A percentile compares a stretch with the other conserved stretches of the same genome.
These are phyloP conservation scores for Gossypium thurberi DNA, from an alignment of 345 rosid species.

Conservation along the genomic window DNA sequence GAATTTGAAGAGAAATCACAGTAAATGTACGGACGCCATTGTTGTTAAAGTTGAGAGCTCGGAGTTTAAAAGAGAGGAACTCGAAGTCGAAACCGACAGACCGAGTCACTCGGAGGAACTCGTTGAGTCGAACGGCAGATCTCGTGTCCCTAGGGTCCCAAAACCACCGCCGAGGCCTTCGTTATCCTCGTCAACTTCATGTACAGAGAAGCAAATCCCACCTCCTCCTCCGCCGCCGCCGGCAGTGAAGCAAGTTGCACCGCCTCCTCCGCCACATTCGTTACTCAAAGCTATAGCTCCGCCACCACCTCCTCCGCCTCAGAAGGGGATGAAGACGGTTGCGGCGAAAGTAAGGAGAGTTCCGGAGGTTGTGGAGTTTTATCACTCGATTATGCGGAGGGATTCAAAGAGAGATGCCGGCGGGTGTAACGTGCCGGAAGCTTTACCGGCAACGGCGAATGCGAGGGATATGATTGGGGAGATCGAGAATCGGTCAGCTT, in stretches of 20 bases:
- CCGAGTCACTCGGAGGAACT: slow-evolving; percentile 72
- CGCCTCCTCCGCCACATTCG: slow-evolving; percentile 33
- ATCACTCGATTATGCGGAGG: slow-evolving; percentile 89
- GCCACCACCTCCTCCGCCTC: slow-evolving; percentile 72
- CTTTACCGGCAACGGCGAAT: slow-evolving; percentile 38
- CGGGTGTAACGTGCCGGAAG: slow-evolving; percentile 38
- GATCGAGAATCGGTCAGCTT: slow-evolving; percentile 92
- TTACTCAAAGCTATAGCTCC: slow-evolving; percentile 25
- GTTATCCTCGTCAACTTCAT: slow-evolving; percentile 15
- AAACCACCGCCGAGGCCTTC: slow-evolving; percentile 85
- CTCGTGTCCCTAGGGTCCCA: slow-evolving; percentile 81
- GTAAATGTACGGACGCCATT: neutral
- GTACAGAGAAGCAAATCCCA: slow-evolving; percentile 24
- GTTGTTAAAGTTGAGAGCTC: slow-evolving; percentile 19
- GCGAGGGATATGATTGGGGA: slow-evolving; percentile 98
- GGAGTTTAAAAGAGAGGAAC: slow-evolving; percentile 29
- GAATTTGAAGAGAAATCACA: slow-evolving; percentile 43
- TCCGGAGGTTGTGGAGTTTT: slow-evolving; percentile 97
- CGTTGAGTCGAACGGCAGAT: slow-evolving; percentile 48
- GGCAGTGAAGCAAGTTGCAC: slow-evolving; percentile 24
- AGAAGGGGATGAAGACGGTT: slow-evolving; percentile 33
- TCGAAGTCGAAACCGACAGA: slow-evolving; percentile 37
- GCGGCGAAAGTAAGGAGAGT: slow-evolving; percentile 75
- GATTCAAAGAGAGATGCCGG: slow-evolving; percentile 73
- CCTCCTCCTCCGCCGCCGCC: slow-evolving; percentile 35